Base-by-base conservation (phyloP, 768 basidiomycete genomes). In the Daedaleopsis sinensis region DNA sequence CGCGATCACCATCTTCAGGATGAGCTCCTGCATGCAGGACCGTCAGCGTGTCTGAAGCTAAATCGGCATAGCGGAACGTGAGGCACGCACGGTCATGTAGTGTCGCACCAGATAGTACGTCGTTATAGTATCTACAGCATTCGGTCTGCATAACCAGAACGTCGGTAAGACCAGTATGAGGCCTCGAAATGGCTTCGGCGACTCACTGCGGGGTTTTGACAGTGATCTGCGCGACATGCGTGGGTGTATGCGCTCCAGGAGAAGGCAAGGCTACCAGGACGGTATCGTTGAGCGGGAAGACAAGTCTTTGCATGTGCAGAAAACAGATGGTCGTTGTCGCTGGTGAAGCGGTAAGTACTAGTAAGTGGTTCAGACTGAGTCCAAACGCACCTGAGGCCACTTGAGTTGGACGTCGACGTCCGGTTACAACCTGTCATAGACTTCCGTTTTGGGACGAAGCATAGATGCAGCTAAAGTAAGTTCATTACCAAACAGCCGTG, bases 251-350 rank as follows among this genome's bases (percentile, higher is more conserved):
- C 11, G 56, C 59, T 1, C 63, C 55, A 7, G 24, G 51, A 16
- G 54, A 11, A 15, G 47, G 68, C 4, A 70, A 32, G 21, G 67
- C 66, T 3, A 72, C 54, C 10, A 70, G 56, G 19, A 57, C 47
- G 3, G 71, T 68, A 35, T 66, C 65, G 42, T 72, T 62, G 1
- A 69, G 56, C 3, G 67, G 66, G 21, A 71, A 38, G n/a, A 67
- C 18, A 10, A 64, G 11, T 13, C 27, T 18, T 16, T 16, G 10
- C 56, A 53, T 65, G 39, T 5, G 39, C 27, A 32, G 27, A 32
- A 3, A 7, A 7, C 27, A 32, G 27, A 32, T 32, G 27, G 27
- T 3, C 27, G 27, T 32, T 32, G 27, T 32, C 7, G 7, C 27
- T 32, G 27, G 27, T 32, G 4, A 7, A 32, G 27, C 27, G 27